Evolutionary conservation across 2,329 filamentous ascomycete genomes (phyloP), one percentile per base, ranked within the genome.

Genomic region (Colletotrichum noveboracense): DNA sequence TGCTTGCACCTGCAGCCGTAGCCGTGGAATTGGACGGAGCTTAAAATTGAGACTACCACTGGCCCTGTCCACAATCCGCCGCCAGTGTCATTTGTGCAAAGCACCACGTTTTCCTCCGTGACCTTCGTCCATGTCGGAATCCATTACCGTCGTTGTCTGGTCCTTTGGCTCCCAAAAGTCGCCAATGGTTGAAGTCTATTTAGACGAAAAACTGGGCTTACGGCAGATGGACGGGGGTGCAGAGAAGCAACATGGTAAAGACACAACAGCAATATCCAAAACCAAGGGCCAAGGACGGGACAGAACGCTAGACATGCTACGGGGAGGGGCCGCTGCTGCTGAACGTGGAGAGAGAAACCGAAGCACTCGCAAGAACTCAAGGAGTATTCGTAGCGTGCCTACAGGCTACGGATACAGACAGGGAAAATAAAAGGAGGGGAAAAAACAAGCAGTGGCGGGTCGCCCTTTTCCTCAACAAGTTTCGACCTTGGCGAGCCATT

Each of bases 401-500:
- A 8, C 7, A 38, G 7, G 7, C 7, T 8, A 43, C 38, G 38
- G 18, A 43, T 43, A 43, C 18, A 21, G 43, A 48, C 43, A 48
- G n/a, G 43, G 43, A 48, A 48, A 48, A 36, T 34, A 8, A 21
- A 56, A 56, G 21, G 26, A 28, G 26, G 52, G 21, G 52, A 28
- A 14, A 56, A 56, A 28, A 28, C 52, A 28, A 56, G 43, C 52
- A n/a, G 58, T 26, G 52, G 68, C 68, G 73, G 73, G 61, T 64
- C 64, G n/a, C 21, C 34, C 36, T 60, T 24, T 62, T 62, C 26
- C 73, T 75, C 73, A 73, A 72, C 73, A 75, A 72, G 73, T 75
- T 75, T 75, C 73, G 67, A 67, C 72, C 66, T 16, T 60, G 43
- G 55, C 24, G 52, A 48, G 24, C 61, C 60, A 71, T 66, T 62